phyloP scores from a whole-genome alignment of 2,329 filamentous ascomycete genomes.

The Fusarium redolens region DNA sequence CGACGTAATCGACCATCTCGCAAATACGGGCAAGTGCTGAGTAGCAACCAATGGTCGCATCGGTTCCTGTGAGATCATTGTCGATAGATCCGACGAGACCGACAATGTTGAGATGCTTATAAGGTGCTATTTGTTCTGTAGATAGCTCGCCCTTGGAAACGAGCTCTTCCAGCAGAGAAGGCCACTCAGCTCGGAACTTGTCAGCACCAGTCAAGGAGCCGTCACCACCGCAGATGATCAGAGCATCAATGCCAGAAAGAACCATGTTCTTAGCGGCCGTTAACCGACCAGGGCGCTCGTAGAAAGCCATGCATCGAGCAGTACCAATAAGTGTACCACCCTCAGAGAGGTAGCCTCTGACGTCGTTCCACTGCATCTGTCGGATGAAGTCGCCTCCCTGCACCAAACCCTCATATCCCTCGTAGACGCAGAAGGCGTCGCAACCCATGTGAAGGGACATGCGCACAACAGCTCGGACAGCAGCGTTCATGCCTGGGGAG shows the following conservation, averaged over 20 bases:
- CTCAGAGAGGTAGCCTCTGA: slow-evolving; percentile 92
- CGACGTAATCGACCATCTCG: slow-evolving; percentile 95
- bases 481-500: slow-evolving; percentile 94
- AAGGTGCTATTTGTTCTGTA: slow-evolving; percentile 76
- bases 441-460: slow-evolving; percentile 88
- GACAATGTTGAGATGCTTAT: slow-evolving; percentile 92
- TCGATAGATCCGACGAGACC: slow-evolving; percentile 97
- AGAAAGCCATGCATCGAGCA: slow-evolving; percentile 91
- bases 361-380: slow-evolving; percentile 91
- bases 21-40: slow-evolving; percentile 93
- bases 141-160: slow-evolving; percentile 79
- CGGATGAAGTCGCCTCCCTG: slow-evolving; percentile 88
- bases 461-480: slow-evolving; percentile 89
- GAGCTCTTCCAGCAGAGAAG: slow-evolving; percentile 85
- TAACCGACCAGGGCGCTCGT: slow-evolving; percentile 85
- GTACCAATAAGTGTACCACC: slow-evolving; percentile 97
- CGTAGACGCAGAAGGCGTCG: slow-evolving; percentile 84
- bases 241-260: slow-evolving; percentile 89
- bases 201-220: slow-evolving; percentile 96
- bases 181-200: slow-evolving; percentile 93
- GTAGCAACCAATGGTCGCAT: slow-evolving; percentile 97
- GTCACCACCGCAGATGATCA: slow-evolving; percentile 97
- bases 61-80: slow-evolving; percentile 96
- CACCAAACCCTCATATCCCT: slow-evolving; percentile 96
- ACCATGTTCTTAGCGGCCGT: slow-evolving; percentile 95